Evolutionary conservation across 352 stramenopile species (phyloP), one percentile per base, ranked within the genome.

Genomic region (Pythium aphanidermatum): DNA sequence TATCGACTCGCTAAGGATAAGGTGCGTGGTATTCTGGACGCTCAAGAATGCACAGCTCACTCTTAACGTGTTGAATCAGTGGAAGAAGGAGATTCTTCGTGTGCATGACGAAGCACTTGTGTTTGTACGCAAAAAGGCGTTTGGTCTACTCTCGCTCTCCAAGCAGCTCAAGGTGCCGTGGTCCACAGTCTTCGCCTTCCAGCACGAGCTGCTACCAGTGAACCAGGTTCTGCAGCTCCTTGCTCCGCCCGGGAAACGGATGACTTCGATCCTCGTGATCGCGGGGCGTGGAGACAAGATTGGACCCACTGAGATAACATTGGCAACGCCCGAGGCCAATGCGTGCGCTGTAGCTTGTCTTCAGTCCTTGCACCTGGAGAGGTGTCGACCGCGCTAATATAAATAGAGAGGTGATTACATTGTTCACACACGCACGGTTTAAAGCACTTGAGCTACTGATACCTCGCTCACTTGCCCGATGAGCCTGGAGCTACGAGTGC

Each of bases 191-290:
- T 51, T 63, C 11, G 65, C 51, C 5, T 61, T 75, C 25, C 65
- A 72, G 35, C 62, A 71, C 35, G 65, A 75, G 23, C 21, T 59
- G 20, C 46, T 51, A 13, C 53, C 53, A 4, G 57, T 53, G 9
- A 41, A 51, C 32, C 44, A 48, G 7, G 38, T 60, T 5, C 44
- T 46, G 2, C 50, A 73, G 63, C 36, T 59, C 16, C 41, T 59
- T 13, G 51, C 62, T 9, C 49, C 55, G 21, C 41, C 42, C n/a
- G 42, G 51, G 2, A 33, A 32, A 16, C 51, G 54, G n/a, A 62
- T 59, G 39, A 66, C 57, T 21, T 76, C 60, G 24, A 73, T 76
- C 26, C 33, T 76, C 25, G 45, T 73, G 13, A 63, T 76, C 16
- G 58, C 63, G 8, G 41, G 43, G 7, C 41, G 43, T 5, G 65